Base-by-base conservation (phyloP, 2,329 filamentous ascomycete genomes). In the Botrytis paeoniae region DNA sequence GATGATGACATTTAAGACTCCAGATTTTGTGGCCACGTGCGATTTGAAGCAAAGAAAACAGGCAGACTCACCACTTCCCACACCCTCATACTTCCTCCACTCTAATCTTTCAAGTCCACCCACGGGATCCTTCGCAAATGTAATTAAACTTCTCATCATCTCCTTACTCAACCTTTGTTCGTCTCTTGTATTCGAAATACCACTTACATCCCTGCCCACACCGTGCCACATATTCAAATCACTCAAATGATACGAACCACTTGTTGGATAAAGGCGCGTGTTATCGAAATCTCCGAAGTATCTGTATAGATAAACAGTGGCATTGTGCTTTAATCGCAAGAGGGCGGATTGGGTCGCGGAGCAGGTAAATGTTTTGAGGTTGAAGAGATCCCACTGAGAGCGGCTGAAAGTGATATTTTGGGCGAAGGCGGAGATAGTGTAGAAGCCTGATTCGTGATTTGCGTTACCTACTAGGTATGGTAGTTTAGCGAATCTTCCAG, bases 221-320 rank as follows among this genome's bases (percentile, higher is more conserved):
- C 39, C 63, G 29, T 62, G 54, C 68, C 68, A 62, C 39, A 70
- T 61, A 25, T 61, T 35, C 39, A 83, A 63, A 73, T 83, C 83
- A 18, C 78, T 76, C 4, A 72, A 74, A 73, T 83, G 82, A 75
- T 78, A 83, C 6, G 81, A 77, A 3, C 81, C 81, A 39, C 77
- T 78, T 22, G 79, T 73, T 20, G 77, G 75, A 10, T 76, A 78
- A 1, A 80, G 75, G 1, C 75, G 76, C 18, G 80, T 76, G 65
- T 83, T 80, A 10, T 80, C 78, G 64, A 82, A 83, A 14, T 80
- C 78, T 20, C 81, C 82, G 39, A 81, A 78, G 66, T 81, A 84
- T 20, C 80, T 75, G 68, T 83, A 83, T 51, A 82, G 73, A 81
- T 81, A 84, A 0, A 80, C 82, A 4, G 82, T 81, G 25, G 78